Conservation (phyloP, 2,329 filamentous ascomycete species). For the Aspergillus tubingensis region DNA sequence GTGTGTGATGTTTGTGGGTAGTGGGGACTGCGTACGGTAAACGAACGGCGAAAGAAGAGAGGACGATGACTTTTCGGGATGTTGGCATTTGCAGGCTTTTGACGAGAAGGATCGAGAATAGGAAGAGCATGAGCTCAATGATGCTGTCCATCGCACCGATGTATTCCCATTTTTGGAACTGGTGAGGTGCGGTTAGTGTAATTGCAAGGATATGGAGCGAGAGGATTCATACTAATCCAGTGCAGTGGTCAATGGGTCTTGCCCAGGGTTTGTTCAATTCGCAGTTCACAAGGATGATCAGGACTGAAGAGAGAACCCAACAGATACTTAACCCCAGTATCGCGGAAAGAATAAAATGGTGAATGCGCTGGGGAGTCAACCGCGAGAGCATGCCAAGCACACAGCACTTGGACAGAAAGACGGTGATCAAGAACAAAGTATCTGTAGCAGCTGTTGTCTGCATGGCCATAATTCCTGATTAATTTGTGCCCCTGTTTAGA, state of each 20-base stretch:
- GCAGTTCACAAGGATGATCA: background rate
- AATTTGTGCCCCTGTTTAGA: background rate
- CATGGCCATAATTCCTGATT: background rate
- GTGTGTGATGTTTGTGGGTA: too few species aligned
- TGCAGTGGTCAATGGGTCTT: background rate
- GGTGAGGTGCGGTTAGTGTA: background rate
- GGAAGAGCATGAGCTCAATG: background rate
- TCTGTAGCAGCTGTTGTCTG: background rate
- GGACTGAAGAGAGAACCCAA: background rate
- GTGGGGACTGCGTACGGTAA: background rate
- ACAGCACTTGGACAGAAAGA: constrained; percentile 5
- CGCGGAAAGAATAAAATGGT: background rate
- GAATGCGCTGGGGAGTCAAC: background rate
- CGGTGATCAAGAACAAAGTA: background rate
- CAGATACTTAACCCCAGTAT: background rate
- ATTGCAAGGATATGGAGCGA: background rate
- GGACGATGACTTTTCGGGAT: background rate
- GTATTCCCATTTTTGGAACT: constrained; percentile 5
- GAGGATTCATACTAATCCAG: background rate
- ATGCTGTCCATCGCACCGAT: background rate
- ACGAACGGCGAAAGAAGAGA: constrained; percentile 2
- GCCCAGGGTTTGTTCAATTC: background rate
- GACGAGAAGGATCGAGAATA: background rate
- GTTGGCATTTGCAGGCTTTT: constrained; percentile 1
- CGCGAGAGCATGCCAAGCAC: constrained; percentile 1